Evolutionary conservation across 345 rosid genomes (phyloP).

Genomic region (Citrus trifoliata): DNA sequence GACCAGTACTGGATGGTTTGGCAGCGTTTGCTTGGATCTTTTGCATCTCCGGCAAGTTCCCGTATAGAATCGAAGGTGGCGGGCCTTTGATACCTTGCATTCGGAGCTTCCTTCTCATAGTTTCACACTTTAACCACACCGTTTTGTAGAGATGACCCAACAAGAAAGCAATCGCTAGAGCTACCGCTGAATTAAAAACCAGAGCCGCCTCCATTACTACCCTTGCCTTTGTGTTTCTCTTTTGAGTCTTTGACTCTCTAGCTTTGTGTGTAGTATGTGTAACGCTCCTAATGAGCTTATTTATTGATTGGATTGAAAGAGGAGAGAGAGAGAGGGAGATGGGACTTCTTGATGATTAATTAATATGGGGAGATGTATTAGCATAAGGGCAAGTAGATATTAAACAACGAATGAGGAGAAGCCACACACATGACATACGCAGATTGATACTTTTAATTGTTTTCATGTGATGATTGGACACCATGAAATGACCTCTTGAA

Average conservation of each 20-base stretch:
- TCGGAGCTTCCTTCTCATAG: slow-evolving; percentile 38
- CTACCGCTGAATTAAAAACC: neutral
- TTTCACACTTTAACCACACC: slow-evolving; percentile 21
- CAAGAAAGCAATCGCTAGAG: slow-evolving; percentile 3
- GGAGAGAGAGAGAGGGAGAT: too few species aligned
- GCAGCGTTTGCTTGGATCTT: slow-evolving; percentile 31
- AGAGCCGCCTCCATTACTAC: slow-evolving; percentile 8
- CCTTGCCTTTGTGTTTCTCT: neutral
- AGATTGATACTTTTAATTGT: neutral
- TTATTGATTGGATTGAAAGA: neutral
- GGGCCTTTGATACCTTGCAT: slow-evolving; percentile 77
- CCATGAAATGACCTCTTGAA: neutral
- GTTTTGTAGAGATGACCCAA: slow-evolving; percentile 18
- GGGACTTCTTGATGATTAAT: neutral
- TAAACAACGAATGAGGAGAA: slow-evolving; percentile 1
- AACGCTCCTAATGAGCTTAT: neutral
- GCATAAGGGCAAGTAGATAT: slow-evolving; percentile 13
- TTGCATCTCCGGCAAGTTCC: slow-evolving; percentile 71
- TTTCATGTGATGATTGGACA: slow-evolving; percentile 12
- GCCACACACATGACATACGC: slow-evolving; percentile 5
- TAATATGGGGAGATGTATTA: neutral
- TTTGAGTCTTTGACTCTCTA: neutral
- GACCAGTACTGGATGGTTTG: neutral
- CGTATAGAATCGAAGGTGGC: slow-evolving; percentile 48
- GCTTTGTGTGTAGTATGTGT: neutral